Percentiles rank a stretch among this genome's conserved stretches.
These are phyloP conservation scores for Tuber borchii DNA, from an alignment of 495 filamentous ascomycete genomes.

Conservation along the genomic window DNA sequence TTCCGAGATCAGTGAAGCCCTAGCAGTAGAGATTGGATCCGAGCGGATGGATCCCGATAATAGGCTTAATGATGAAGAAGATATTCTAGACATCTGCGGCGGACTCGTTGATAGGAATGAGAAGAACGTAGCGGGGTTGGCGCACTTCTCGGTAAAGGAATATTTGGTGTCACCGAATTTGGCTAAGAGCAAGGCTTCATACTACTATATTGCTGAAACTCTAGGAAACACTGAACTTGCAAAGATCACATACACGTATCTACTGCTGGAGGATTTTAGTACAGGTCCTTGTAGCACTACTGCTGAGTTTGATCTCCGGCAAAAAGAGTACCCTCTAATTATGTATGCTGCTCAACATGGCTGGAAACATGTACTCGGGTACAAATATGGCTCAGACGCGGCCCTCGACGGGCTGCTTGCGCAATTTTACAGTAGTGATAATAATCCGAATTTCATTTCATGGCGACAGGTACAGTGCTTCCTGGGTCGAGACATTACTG, in stretches of 20 bases:
- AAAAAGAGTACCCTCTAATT: slow-evolving; percentile 5
- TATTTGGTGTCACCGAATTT: slow-evolving; percentile 31
- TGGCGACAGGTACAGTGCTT: not conserved
- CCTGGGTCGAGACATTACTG: not conserved
- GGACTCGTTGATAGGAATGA: slow-evolving; percentile 13
- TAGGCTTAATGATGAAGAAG: slow-evolving; percentile 2
- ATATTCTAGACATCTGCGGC: slow-evolving; percentile 16
- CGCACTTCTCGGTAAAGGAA: slow-evolving; percentile 42
- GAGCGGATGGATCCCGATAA: slow-evolving; percentile 9
- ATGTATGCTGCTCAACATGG: slow-evolving; percentile 6
- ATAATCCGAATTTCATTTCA: not conserved
- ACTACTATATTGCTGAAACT: slow-evolving; percentile 1
- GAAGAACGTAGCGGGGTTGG: slow-evolving; percentile 15
- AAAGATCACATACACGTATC: slow-evolving; percentile 12
- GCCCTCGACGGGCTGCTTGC: slow-evolving; percentile 4
- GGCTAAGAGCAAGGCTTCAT: slow-evolving; percentile 1
- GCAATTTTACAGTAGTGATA: not conserved
- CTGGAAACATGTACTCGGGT: not conserved
- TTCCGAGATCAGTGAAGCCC: slow-evolving; percentile 25
- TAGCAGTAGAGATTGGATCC: slow-evolving; percentile 15
- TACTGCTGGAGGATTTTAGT: slow-evolving; percentile 16
- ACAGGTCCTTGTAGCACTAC: not conserved
- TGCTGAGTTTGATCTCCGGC: not conserved
- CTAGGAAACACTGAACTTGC: slow-evolving; percentile 9
- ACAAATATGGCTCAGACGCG: not conserved